Conservation (phyloP, 2,329 filamentous ascomycete species). For the Paraphaeosphaeria sporulosa region DNA sequence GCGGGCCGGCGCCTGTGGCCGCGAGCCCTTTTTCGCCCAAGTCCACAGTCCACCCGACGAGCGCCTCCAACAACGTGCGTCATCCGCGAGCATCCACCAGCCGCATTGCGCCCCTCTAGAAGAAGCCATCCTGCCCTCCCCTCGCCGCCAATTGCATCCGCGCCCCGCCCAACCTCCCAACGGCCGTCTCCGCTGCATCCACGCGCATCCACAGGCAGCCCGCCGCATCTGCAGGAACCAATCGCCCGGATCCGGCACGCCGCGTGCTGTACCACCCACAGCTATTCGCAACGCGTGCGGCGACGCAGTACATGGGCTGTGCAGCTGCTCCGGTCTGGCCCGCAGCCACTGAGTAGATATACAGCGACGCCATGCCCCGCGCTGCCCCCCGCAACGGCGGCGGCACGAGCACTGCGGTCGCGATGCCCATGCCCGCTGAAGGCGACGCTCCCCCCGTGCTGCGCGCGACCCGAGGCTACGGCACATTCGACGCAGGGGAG, state of each 20-base stretch:
- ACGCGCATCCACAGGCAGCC: background rate
- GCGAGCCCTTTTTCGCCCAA: background rate
- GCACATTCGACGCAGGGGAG: slow-evolving; percentile 42
- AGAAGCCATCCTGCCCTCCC: background rate
- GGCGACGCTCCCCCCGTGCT: slow-evolving; percentile 48
- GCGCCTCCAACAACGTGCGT: slow-evolving; percentile 9
- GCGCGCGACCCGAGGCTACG: slow-evolving; percentile 45
- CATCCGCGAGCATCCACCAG: slow-evolving; percentile 2
- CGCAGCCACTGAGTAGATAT: slow-evolving; percentile 13
- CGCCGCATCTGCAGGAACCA: slow-evolving; percentile 1
- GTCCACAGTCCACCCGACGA: background rate
- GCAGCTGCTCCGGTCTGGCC: slow-evolving; percentile 3
- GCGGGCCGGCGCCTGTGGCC: slow-evolving; percentile 1
- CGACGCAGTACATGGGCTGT: slow-evolving; percentile 9
- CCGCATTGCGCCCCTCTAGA: background rate
- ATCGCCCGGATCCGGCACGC: slow-evolving; percentile 11
- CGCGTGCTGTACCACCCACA: slow-evolving; percentile 6
- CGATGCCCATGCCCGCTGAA: slow-evolving; percentile 47
- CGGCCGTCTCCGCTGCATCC: slow-evolving; percentile 1
- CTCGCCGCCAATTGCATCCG: slow-evolving; percentile 1
- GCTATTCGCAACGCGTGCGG: background rate
- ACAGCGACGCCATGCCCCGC: slow-evolving; percentile 22
- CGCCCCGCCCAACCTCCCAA: background rate
- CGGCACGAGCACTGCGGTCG: slow-evolving; percentile 35
- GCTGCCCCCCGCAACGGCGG: slow-evolving; percentile 6